phyloP scores from a whole-genome alignment of 345 rosid genomes.

The Acer saccharum region DNA sequence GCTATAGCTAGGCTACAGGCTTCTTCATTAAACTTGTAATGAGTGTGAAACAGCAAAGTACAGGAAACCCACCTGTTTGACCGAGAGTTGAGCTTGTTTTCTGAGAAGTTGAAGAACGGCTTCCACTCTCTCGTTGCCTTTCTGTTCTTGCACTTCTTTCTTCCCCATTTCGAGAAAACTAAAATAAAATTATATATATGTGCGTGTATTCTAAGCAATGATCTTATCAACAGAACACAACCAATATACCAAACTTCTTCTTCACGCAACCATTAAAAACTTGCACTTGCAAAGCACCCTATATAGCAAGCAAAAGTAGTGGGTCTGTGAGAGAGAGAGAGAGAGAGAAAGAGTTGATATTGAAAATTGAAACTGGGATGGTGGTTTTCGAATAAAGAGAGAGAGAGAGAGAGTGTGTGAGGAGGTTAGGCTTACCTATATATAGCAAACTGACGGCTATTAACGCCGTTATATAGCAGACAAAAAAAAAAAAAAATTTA shows the following conservation, averaged over 20 bases:
- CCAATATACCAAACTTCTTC: conserved; percentile 53
- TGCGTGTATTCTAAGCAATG: neutral
- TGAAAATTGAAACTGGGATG: conserved; percentile 22
- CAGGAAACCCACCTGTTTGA: conserved; percentile 63
- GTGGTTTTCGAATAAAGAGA: conserved; percentile 26
- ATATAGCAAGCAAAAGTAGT: neutral
- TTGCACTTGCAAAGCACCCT: conserved; percentile 11
- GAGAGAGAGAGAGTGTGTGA: neutral
- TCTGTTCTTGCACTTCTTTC: conserved; percentile 48
- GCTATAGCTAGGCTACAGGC: neutral
- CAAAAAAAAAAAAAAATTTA: conserved; percentile 10
- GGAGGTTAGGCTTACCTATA: conserved; percentile 17
- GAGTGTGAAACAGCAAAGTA: neutral
- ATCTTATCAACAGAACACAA: conserved; percentile 14
- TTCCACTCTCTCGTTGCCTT: conserved; percentile 44
- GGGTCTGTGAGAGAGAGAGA: neutral
- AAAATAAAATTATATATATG: neutral
- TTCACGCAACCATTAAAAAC: conserved; percentile 61
- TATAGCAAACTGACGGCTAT: conserved; percentile 43
- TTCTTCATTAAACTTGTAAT: neutral
- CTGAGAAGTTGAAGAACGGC: conserved; percentile 66
- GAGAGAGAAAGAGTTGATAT: conserved; percentile 17
- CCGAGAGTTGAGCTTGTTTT: conserved; percentile 76
- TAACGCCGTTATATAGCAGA: conserved; percentile 51
- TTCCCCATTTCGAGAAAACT: conserved; percentile 60